A percentile compares a stretch with the other conserved stretches of the same genome.
These are phyloP conservation scores for Exidia glandulosa DNA, from an alignment of 768 basidiomycete species.

Conservation along the genomic window DNA sequence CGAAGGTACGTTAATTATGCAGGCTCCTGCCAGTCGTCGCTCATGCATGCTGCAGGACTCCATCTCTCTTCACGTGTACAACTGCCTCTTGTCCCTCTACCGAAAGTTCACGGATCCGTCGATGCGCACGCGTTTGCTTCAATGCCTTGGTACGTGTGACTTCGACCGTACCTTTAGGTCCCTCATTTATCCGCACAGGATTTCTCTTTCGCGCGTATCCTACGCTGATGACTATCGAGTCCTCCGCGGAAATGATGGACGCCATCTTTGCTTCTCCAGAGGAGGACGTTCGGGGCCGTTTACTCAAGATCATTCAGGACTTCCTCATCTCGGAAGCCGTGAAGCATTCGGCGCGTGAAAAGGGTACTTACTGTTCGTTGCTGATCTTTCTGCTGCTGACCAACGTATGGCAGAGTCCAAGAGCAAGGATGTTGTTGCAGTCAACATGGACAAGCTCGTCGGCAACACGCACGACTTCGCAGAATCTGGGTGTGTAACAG, in stretches of 20 bases:
- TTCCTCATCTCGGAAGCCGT: conserved; percentile 76
- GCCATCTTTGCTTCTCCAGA: conserved; percentile 68
- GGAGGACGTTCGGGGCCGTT: conserved; percentile 56
- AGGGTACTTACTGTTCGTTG: conserved; percentile 23
- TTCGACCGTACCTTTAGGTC: neutral
- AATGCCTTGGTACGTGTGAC: conserved; percentile 62
- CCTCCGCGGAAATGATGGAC: conserved; percentile 81
- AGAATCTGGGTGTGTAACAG: conserved; percentile 69
- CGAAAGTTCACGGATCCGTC: conserved; percentile 47
- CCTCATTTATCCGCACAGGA: conserved; percentile 32
- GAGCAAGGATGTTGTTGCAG: conserved; percentile 32
- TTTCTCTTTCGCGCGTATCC: conserved; percentile 90
- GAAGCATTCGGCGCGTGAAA: conserved; percentile 69
- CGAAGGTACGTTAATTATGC: conserved; percentile 29
- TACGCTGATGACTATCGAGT: conserved; percentile 73
- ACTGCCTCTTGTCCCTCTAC: conserved; percentile 59
- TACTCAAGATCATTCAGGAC: conserved; percentile 85
- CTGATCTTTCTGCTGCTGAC: neutral
- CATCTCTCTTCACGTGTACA: conserved; percentile 77
- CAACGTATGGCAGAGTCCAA: conserved; percentile 17
- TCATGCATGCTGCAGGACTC: conserved; percentile 35
- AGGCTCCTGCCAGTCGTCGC: neutral
- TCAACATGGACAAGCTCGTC: conserved; percentile 89
- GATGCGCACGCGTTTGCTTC: conserved; percentile 62
- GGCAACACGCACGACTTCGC: conserved; percentile 94